A percentile compares a stretch with the other conserved stretches of the same genome.
Conservation (phyloP, 2,329 filamentous ascomycete species). For the Sporothrix brunneoviolacea region DNA sequence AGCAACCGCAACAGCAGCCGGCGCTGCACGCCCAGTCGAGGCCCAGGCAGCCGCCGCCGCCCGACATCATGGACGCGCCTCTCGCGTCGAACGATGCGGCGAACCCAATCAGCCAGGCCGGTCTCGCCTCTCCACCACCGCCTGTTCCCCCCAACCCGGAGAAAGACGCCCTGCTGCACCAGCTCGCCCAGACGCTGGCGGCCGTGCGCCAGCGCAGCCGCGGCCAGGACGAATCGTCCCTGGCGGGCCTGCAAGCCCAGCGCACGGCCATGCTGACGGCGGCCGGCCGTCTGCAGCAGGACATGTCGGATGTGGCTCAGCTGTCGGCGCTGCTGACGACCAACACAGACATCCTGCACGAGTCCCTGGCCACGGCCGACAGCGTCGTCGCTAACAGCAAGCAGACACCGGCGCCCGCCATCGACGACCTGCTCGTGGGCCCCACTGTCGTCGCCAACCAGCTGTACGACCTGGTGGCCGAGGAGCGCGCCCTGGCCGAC, state of each 20-base stretch:
- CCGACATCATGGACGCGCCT: conserved; percentile 52
- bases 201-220: conserved; percentile 62
- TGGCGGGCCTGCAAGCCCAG: conserved; percentile 72
- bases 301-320: conserved; percentile 63
- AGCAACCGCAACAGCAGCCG: conserved; percentile 19
- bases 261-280: conserved; percentile 67
- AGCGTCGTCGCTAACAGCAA: conserved; percentile 67
- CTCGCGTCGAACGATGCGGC: conserved; percentile 37
- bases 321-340: conserved; percentile 64
- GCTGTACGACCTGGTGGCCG: conserved; percentile 80
- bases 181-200: conserved; percentile 65
- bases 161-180: conserved; percentile 77
- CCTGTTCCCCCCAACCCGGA: conserved; percentile 94
- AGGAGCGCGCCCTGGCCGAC: conserved; percentile 81
- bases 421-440: conserved; percentile 89
- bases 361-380: conserved; percentile 73
- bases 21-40: conserved; percentile 26
- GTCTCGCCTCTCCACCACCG: conserved; percentile 49
- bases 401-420: conserved; percentile 61
- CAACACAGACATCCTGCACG: conserved; percentile 73
- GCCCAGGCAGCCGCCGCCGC: conserved; percentile 38
- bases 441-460: conserved; percentile 91
- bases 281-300: conserved; percentile 62
- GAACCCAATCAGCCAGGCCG: neutral
- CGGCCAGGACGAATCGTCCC: conserved; percentile 64